Evolutionary conservation across 306 rosid genomes (phyloP).

Genomic region (Vigna angularis): DNA sequence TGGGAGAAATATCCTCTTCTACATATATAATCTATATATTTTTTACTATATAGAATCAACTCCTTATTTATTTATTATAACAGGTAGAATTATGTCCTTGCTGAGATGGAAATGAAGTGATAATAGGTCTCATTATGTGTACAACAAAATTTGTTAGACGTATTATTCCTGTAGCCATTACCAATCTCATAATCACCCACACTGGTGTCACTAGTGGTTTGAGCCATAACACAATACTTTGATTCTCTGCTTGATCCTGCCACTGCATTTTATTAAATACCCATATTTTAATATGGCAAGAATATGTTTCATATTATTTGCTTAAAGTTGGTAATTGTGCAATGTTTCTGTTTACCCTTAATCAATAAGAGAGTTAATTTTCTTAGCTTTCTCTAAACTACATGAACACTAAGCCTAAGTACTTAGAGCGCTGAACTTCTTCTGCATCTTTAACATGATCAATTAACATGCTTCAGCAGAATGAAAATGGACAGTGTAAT

Average conservation of each 20-base stretch:
- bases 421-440: constrained; percentile 36
- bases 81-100: not conserved
- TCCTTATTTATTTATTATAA: no score
- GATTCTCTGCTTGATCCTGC: constrained; percentile 13
- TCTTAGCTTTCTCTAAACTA: constrained; percentile 27
- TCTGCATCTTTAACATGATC: constrained; percentile 45
- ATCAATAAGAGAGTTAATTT: not conserved
- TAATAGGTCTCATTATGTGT: constrained; percentile 24
- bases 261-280: constrained; percentile 33
- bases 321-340: not conserved
- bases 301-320: constrained; percentile 27
- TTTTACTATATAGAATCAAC: no score
- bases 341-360: constrained; percentile 26
- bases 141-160: constrained; percentile 11
- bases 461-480: constrained; percentile 47
- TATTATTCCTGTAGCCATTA: constrained; percentile 6
- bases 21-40: no score
- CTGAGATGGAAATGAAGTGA: not conserved
- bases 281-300: constrained; percentile 26
- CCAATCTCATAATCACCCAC: constrained; percentile 32
- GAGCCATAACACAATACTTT: constrained; percentile 20
- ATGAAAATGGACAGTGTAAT: constrained; percentile 46
- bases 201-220: constrained; percentile 31
- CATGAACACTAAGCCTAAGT: constrained; percentile 29
- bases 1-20: no score